Conservation (phyloP, 805 yeast species). For the Kuraishia hungarica region DNA sequence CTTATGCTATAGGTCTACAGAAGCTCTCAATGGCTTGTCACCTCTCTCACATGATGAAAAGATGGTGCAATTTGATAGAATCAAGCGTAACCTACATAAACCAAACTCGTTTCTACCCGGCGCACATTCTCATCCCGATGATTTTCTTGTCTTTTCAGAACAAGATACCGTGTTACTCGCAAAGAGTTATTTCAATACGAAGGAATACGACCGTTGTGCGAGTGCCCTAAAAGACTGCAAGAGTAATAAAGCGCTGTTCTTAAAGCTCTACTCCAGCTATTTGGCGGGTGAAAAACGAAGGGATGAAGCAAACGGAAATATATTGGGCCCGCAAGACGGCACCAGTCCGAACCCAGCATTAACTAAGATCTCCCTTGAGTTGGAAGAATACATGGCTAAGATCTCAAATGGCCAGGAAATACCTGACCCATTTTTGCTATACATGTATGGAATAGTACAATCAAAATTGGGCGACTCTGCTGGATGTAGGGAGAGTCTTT, state of each 20-base stretch:
- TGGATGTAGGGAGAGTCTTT: constrained; percentile 52
- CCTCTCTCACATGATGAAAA: constrained; percentile 12
- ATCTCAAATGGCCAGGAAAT: constrained; percentile 7
- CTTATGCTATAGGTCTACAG: constrained; percentile 36
- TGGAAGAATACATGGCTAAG: constrained; percentile 23
- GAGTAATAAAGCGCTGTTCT: constrained; percentile 46
- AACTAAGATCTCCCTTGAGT: constrained; percentile 30
- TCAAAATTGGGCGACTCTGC: constrained; percentile 52
- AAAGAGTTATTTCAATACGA: constrained; percentile 65
- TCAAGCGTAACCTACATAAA: neutral
- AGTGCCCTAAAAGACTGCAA: constrained; percentile 42
- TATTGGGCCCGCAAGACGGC: constrained; percentile 35
- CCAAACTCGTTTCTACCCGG: constrained; percentile 2
- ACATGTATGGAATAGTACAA: constrained; percentile 62
- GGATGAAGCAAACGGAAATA: constrained; percentile 66
- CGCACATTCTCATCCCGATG: constrained; percentile 6
- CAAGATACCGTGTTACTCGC: constrained; percentile 49
- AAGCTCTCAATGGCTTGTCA: constrained; percentile 60
- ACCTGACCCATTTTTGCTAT: constrained; percentile 54
- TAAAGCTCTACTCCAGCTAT: constrained; percentile 60
- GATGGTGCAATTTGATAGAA: constrained; percentile 6
- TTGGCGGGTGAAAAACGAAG: constrained; percentile 71
- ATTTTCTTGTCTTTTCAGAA: constrained; percentile 23
- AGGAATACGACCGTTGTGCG: constrained; percentile 79
- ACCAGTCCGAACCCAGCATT: constrained; percentile 20